Conservation (phyloP, 2,329 filamentous ascomycete species). For the Alternaria conjuncta region DNA sequence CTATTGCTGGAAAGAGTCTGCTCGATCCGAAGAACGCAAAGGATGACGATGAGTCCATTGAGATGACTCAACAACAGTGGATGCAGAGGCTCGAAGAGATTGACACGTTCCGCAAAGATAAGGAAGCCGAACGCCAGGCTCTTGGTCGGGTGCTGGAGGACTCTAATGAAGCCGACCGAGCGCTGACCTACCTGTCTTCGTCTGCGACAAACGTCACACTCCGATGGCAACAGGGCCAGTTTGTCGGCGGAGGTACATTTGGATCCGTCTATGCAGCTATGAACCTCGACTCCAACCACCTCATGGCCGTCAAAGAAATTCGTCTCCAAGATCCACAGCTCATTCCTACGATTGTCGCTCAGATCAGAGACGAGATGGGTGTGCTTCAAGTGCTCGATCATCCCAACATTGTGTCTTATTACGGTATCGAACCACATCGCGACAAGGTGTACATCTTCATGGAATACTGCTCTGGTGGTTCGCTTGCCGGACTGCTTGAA, state of each 20-base stretch:
- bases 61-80: conserved; percentile 76
- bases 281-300: conserved; percentile 91
- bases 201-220: conserved; percentile 94
- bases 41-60: conserved; percentile 85
- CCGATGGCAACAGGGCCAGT: conserved; percentile 98
- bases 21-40: conserved; percentile 76
- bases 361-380: conserved; percentile 97
- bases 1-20: conserved; percentile 75
- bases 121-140: conserved; percentile 83
- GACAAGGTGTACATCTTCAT: conserved; percentile 99
- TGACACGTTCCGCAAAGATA: conserved; percentile 78
- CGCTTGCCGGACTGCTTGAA: conserved; percentile 85
- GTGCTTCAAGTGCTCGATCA: conserved; percentile 95
- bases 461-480: conserved; percentile 98
- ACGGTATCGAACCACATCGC: conserved; percentile 95
- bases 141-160: conserved; percentile 91
- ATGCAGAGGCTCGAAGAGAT: conserved; percentile 75
- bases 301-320: conserved; percentile 99
- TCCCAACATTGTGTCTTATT: conserved; percentile 96
- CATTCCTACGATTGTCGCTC: conserved; percentile 89
- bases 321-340: conserved; percentile 94
- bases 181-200: conserved; percentile 89
- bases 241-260: conserved; percentile 95
- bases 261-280: conserved; percentile 97
- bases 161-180: conserved; percentile 93